phyloP scores from a whole-genome alignment of 805 yeast genomes.

The Candida alai region DNA sequence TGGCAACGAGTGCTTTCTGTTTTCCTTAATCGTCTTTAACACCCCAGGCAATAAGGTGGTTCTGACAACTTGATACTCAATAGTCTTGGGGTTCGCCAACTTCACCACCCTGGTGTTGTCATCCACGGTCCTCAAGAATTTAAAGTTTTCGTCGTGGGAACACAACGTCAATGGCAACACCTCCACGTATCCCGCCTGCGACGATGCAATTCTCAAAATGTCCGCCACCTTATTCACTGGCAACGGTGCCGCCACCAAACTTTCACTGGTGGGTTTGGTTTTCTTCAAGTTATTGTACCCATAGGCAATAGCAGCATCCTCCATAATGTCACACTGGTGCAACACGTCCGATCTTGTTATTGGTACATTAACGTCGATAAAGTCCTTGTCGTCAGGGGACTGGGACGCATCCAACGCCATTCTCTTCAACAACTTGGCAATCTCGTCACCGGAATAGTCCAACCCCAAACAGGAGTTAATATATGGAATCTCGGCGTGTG shows the following conservation, averaged over 20 bases:
- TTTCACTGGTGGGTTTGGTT: constrained; percentile 71
- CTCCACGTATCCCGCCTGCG: constrained; percentile 95
- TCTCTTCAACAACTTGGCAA: constrained; percentile 62
- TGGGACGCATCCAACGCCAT: constrained; percentile 75
- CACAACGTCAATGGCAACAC: constrained; percentile 93
- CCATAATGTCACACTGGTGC: constrained; percentile 98
- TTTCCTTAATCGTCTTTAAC: constrained; percentile 91
- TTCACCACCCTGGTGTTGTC: constrained; percentile 78
- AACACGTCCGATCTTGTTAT: constrained; percentile 93
- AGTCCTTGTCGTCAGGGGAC: constrained; percentile 41
- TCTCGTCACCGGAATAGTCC: constrained; percentile 61
- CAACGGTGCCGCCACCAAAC: constrained; percentile 81
- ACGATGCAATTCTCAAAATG: constrained; percentile 82
- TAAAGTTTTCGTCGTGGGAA: constrained; percentile 96
- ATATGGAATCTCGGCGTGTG: constrained; percentile 75
- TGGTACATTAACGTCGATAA: constrained; percentile 72
- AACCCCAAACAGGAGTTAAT: constrained; percentile 94
- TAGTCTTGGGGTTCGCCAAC: constrained; percentile 93
- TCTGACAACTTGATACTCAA: constrained; percentile 96
- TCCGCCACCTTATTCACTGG: constrained; percentile 90
- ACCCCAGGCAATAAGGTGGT: constrained; percentile 92
- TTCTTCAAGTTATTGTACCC: constrained; percentile 87
- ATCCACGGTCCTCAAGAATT: constrained; percentile 70
- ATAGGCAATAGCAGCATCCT: constrained; percentile 94
- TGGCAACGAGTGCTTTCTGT: constrained; percentile 93